Evolutionary conservation across 257 asterid genomes (phyloP), one percentile per base, ranked within the genome.

Genomic region (Nicotiana sylvestris): DNA sequence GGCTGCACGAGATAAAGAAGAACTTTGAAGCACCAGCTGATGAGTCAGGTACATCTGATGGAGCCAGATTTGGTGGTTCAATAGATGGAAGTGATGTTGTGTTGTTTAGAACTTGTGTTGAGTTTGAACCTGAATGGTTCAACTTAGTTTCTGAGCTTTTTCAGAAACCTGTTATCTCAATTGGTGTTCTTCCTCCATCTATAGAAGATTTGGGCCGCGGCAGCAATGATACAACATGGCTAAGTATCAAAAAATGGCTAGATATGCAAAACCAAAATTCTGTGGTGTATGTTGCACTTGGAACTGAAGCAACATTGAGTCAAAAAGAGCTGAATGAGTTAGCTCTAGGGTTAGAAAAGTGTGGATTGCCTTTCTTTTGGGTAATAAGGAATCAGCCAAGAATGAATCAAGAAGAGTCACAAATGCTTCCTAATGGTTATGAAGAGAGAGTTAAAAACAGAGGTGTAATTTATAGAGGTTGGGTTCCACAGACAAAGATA

Each of bases 401-500:
- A 78, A 64, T 83, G 18, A 62, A 55, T n/a, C 33, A 11, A 53
- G 84, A 84, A 66, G 87, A 82, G 2, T 10, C 51, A 11, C 88
- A 90, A 33, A 88, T 86, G 89, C 92, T 94, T n/a, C 95, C 94
- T 9, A 72, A 86, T 56, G 96, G 93, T 35, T 94, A 87, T 55
- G 17, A 46, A 7, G 87, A 89, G 11, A 87, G 95, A 68, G 90
- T 91, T 16, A 57, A 35, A 27, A 82, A 66, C 68, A 66, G 81
- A 11, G 92, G 94, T 21, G 16, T 90, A 27, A 68, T 91, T 27
- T 82, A 67, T 21, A 77, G 82, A 4, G 88, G 89, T 60, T 95
- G 98, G 98, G 96, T 92, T 7, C 98, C 98, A 6, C 98, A 95
- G 88, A 81, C 89, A 35, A 89, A 88, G 87, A 92, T 93, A 49